A percentile compares a stretch with the other conserved stretches of the same genome.
These are phyloP conservation scores for Zygoascus bituminiphila DNA, from an alignment of 805 yeast genomes.

Conservation along the genomic window DNA sequence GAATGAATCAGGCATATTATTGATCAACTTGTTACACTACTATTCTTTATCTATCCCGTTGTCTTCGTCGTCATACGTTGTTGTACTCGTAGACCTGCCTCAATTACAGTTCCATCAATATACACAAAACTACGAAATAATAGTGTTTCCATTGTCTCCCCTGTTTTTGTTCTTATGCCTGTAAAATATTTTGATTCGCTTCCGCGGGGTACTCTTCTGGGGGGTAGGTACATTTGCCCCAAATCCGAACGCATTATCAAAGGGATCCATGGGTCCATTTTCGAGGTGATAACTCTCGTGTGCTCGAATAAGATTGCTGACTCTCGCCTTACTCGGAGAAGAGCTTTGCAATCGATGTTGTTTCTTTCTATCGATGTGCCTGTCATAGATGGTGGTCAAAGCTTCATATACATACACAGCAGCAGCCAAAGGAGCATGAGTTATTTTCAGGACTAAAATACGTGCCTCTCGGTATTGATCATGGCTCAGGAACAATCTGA, in stretches of 20 bases:
- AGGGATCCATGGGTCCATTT: background rate
- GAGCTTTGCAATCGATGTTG: background rate
- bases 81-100: too few relatives aligned
- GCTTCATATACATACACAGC: slow-evolving; percentile 21
- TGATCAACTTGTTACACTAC: too few relatives aligned
- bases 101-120: too few relatives aligned
- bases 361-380: background rate
- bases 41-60: too few relatives aligned
- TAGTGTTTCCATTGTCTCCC: background rate
- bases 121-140: too few relatives aligned
- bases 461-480: slow-evolving; percentile 22
- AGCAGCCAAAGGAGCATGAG: slow-evolving; percentile 26
- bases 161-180: background rate
- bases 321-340: background rate
- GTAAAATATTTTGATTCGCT: background rate
- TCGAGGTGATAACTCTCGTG: background rate
- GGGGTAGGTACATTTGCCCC: background rate
- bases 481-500: slow-evolving; percentile 20
- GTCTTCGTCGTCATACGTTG: too few relatives aligned
- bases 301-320: background rate
- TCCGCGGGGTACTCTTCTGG: background rate
- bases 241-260: background rate
- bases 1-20: too few relatives aligned
- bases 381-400: background rate
- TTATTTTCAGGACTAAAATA: slow-evolving; percentile 21